Evolutionary conservation across 768 basidiomycete species (phyloP).

Genomic region (Tephrocybe sp.): DNA sequence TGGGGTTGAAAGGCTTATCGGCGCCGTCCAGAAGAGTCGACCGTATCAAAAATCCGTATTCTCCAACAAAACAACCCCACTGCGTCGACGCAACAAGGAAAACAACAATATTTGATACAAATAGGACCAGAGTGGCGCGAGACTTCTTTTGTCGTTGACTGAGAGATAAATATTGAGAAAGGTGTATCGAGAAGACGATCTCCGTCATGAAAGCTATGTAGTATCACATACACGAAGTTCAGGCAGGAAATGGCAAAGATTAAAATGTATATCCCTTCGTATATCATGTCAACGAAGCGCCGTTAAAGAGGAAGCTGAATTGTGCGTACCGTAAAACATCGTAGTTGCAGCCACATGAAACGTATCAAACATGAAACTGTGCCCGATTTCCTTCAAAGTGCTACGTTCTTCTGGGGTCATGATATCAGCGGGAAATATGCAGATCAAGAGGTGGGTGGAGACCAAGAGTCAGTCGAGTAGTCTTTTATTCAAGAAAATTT

Average conservation of each 20-base stretch:
- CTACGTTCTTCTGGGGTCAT: neutral
- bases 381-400: neutral
- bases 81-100: neutral
- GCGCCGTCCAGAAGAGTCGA: neutral
- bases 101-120: neutral
- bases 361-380: neutral
- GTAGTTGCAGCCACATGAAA: neutral
- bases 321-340: neutral
- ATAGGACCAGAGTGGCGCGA: neutral
- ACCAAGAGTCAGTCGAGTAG: no score
- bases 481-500: no score
- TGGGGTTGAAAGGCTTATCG: neutral
- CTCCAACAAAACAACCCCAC: neutral
- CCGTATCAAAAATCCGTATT: conserved; percentile 1
- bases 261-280: neutral
- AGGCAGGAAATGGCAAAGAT: neutral
- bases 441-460: no score
- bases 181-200: neutral
- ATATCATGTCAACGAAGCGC: neutral
- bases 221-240: neutral
- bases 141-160: neutral
- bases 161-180: neutral
- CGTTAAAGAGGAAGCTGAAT: neutral
- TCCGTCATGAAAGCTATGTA: no score
- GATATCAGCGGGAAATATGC: neutral